Evolutionary conservation across 1,139 yeast species (phyloP), one percentile per base, ranked within the genome.

Genomic region (Kodamaea derodonti): DNA sequence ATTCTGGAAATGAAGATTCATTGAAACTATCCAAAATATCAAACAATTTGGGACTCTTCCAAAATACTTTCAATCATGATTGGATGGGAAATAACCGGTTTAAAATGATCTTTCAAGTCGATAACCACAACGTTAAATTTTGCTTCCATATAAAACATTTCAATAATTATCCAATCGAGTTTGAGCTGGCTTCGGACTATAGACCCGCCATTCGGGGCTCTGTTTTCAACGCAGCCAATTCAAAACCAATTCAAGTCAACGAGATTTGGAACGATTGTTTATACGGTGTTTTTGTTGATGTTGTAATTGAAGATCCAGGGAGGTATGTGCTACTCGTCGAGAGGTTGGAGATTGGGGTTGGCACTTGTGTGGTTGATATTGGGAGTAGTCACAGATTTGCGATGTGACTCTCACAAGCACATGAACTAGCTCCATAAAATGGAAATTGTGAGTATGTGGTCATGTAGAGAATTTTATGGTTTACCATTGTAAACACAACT

Each of bases 331-430:
- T 74, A 8, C 49, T 74, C 15, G 56, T 72, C 14, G 80, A 75
- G 46, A 47, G 80, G 32, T 69, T 74, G 38, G 80, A 74, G 40
- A 49, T 53, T 10, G 80, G 80, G 0, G 33, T 42, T 3, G 80
- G 77, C 4, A 46, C 43, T 3, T 50, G 71, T 17, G 44, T 49
- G 11, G 62, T 73, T 3, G 62, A 59, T 9, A 48, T 69, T 29
- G 79, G 77, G 1, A 49, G 63, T 29, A 35, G 24, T 27, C 33
- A 32, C 14, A 32, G 33, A 29, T 13, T 31, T 22, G n/a, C 20
- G 9, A 10, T 29, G 27, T 28, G 33, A 27, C 28, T 31, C 17
- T n/a, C n/a, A n/a, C n/a, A n/a, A n/a, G n/a, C n/a, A n/a, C n/a
- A n/a, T n/a, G n/a, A n/a, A n/a, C n/a, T n/a, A n/a, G n/a, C n/a